Conservation (phyloP, 495 filamentous ascomycete genomes). For the Cenococcum geophilum region DNA sequence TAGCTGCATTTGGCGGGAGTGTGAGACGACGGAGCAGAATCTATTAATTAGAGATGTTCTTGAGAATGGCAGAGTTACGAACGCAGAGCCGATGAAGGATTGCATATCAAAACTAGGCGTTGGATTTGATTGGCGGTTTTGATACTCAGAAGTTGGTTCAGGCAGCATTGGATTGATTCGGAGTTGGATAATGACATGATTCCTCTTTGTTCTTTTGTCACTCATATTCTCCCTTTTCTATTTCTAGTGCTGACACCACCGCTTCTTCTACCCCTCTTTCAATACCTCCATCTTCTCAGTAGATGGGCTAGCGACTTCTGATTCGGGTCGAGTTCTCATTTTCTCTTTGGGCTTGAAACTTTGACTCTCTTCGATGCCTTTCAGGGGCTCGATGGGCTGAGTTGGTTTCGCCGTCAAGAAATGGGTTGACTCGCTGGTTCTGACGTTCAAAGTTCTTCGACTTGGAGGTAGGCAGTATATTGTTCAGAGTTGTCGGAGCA, state of each 20-base stretch:
- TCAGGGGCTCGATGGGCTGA: background rate
- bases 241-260: background rate
- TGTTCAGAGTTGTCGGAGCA: too few relatives aligned
- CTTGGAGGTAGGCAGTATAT: too few relatives aligned
- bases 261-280: conserved; percentile 1
- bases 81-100: background rate
- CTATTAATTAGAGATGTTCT: background rate
- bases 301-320: background rate
- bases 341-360: conserved; percentile 4
- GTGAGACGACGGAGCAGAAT: background rate
- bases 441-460: too few relatives aligned
- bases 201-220: background rate
- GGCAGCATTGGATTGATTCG: too few relatives aligned
- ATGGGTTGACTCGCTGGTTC: background rate
- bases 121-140: background rate
- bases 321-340: background rate
- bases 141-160: too few relatives aligned
- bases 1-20: background rate
- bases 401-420: conserved; percentile 6
- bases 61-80: background rate
- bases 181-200: too few relatives aligned
- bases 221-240: background rate
- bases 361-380: conserved; percentile 1
- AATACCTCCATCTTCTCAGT: background rate
- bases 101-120: background rate